Evolutionary conservation across 75 land plant genomes (phyloP), one percentile per base, ranked within the genome.

Genomic region (Pinus albicaulis): DNA sequence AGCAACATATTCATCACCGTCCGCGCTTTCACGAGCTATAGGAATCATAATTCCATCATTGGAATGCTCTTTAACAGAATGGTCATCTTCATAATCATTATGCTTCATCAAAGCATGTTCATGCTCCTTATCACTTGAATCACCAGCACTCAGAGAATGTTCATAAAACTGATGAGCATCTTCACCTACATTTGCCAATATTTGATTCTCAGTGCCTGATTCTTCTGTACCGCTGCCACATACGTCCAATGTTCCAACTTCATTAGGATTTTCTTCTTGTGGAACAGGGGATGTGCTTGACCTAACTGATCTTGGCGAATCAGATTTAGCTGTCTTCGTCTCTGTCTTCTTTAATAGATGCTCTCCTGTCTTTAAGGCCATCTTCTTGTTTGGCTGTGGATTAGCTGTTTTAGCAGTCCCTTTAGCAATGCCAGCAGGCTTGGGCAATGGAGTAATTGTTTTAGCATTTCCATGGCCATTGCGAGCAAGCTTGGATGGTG

Each of bases 41-140:
- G 52, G 52, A 44, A 44, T 44, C 8, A 44, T 44, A 7, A 63
- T 34, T 31, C 22, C 71, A 66, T 38, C 52, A 38, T 68, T 41
- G 71, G 48, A 38, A 41, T 68, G n/a, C 12, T 68, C 71, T 68
- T 68, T 44, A 68, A 68, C 52, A 41, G 71, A 68, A 28, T 36
- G 71, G 23, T 3, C 71, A 68, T 68, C 41, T 36, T 36, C 48
- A 2, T 20, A 34, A 72, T 53, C 56, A 72, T 44, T 55, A 72
- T 52, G 17, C 10, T 72, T 48, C 25, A 72, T 24, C 16, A 16
- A 1, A 25, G 23, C 15, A 55, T 72, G 22, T 55, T 16, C 57
- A 26, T 72, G 74, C 34, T 72, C 74, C 7, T 72, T 26, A 3
- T 55, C 74, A 55, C 74, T 72, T 52, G 31, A 44, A 14, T 55